Base-by-base conservation (phyloP, 495 filamentous ascomycete species). In the Xylaria acuta region DNA sequence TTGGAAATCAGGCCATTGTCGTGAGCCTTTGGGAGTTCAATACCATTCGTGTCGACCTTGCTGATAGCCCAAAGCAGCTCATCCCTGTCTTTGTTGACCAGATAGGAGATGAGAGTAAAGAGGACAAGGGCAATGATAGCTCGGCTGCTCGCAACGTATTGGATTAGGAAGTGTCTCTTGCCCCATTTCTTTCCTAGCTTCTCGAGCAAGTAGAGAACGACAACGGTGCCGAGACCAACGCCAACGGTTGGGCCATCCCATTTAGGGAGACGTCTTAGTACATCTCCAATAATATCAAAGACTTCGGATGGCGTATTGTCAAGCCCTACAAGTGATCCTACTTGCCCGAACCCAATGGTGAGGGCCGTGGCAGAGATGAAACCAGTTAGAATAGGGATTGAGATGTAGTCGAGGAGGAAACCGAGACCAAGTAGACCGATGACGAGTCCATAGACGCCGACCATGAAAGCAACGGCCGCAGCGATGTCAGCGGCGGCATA, bases 401-500 rank as follows among this genome's bases (percentile, higher is more conserved):
- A 86, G 71, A 87, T 82, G 72, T 86, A 86, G 60, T 87, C 83
- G 53, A 87, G 82, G 16, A 87, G 76, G 67, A 86, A 87, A 20
- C 86, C 86, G 25, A 87, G 84, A 43, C 83, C 82, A n/a, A 86
- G 76, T 34, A 87, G 75, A 1, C 86, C 86, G 38, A 88, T 77
- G 12, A 80, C 75, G 38, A 88, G 81, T 38, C 82, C 82, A 72
- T 85, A 87, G 56, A 88, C 81, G 22, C 86, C 86, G 38, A 86
- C 82, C 79, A 83, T 84, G 75, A 86, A 82, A 36, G 86, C 85
- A 25, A 87, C 82, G 20, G 85, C 84, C 20, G 83, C 82, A 18
- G 84, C 83, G 65, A 88, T 85, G 41, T 83, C 80, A 43, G 80
- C 73, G 3, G 82, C 79, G 1, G 78, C 54, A 70, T 80, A 86